Evolutionary conservation across 2,329 filamentous ascomycete genomes (phyloP).

Genomic region (Aspergillus ustus): DNA sequence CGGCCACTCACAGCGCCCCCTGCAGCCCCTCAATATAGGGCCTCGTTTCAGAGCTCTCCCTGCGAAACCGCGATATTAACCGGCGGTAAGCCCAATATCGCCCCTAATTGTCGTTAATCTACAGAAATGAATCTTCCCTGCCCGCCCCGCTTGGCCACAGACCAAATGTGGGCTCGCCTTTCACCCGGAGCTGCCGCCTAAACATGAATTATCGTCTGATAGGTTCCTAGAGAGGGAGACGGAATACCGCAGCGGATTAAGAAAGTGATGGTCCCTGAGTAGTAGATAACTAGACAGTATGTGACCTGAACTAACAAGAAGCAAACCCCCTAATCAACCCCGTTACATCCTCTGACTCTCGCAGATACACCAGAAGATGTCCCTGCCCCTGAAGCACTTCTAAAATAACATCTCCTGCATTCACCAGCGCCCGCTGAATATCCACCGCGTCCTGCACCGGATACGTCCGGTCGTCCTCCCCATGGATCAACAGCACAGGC

Average conservation of each 20-base stretch:
- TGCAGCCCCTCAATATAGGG: slow-evolving; percentile 3
- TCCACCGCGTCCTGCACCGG: slow-evolving; percentile 1
- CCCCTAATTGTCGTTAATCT: not conserved
- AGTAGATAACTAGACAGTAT: not conserved
- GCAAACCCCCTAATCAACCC: slow-evolving; percentile 1
- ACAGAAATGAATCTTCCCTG: not conserved
- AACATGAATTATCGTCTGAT: not conserved
- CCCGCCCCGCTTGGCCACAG: not conserved
- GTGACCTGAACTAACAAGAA: no score
- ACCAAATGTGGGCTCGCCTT: not conserved
- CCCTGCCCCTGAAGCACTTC: slow-evolving; percentile 5
- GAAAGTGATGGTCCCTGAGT: no score
- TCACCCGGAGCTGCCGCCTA: not conserved
- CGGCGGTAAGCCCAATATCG: not conserved
- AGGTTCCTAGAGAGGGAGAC: not conserved
- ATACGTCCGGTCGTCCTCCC: slow-evolving; percentile 9
- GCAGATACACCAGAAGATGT: slow-evolving; percentile 3
- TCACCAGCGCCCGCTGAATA: not conserved
- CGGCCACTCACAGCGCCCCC: slow-evolving; percentile 1
- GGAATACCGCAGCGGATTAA: no score
- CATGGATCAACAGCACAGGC: slow-evolving; percentile 3
- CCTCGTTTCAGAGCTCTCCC: not conserved
- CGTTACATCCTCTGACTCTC: slow-evolving; percentile 4
- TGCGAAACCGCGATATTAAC: slow-evolving; percentile 2
- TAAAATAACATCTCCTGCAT: not conserved